These are phyloP conservation scores for Colletotrichum karsti DNA, from an alignment of 2,329 filamentous ascomycete species.

Conservation along the genomic window DNA sequence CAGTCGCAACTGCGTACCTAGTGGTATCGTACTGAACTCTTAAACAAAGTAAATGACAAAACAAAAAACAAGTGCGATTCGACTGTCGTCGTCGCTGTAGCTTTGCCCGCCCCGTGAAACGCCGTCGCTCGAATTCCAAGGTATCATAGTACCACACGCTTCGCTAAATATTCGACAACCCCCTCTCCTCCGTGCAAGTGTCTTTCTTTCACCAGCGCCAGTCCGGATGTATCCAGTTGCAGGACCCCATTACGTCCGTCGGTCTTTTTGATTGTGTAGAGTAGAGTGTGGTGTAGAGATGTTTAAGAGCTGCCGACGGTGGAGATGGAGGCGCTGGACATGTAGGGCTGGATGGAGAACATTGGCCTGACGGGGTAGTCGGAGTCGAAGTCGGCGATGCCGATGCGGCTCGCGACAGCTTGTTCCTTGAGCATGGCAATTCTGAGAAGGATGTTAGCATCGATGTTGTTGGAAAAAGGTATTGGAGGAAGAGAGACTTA, in stretches of 20 bases:
- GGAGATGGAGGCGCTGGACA: constrained; percentile 25
- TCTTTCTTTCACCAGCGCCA: constrained; percentile 1
- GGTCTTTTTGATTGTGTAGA: not conserved
- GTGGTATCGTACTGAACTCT: constrained; percentile 11
- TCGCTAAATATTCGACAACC: not conserved
- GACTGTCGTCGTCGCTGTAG: constrained; percentile 8
- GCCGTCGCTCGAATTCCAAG: constrained; percentile 19
- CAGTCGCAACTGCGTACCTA: constrained; percentile 4
- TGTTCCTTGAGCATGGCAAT: constrained; percentile 61
- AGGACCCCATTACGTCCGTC: constrained; percentile 10
- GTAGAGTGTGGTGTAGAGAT: not conserved
- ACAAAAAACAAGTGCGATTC: not conserved
- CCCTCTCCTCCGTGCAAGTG: not conserved
- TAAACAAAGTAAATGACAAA: not conserved
- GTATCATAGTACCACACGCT: constrained; percentile 12
- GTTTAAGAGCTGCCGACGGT: constrained; percentile 20
- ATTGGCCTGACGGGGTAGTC: constrained; percentile 16
- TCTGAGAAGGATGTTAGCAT: constrained; percentile 40
- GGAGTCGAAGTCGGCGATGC: constrained; percentile 46
- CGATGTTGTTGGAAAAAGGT: not conserved
- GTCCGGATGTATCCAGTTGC: constrained; percentile 13
- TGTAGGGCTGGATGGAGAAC: constrained; percentile 19
- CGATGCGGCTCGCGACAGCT: constrained; percentile 57
- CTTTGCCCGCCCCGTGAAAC: constrained; percentile 9
- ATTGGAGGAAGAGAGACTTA: constrained; percentile 45